Base-by-base conservation (phyloP, 306 rosid genomes). In the Prunus fruticosa region DNA sequence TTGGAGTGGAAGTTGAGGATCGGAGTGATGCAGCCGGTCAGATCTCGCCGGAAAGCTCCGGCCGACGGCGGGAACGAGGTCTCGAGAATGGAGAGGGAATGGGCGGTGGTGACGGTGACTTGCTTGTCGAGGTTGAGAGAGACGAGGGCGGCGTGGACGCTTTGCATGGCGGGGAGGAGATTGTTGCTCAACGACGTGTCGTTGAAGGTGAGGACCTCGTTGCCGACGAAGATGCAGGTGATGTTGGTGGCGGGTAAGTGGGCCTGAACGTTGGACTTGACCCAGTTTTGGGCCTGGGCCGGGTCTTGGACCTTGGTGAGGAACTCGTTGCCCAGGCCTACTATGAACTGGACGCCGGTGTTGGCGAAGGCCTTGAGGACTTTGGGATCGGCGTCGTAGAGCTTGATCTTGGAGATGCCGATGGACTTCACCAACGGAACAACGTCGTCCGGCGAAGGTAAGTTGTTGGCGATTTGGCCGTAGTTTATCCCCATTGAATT, bases 381-480 rank as follows among this genome's bases (percentile, higher is more conserved):
- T 1, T 82, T 76, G 0, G 96, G 90, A 76, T 93, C 92, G 19
- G 98, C 93, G 81, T 96, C 98, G 88, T 96, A 96, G 3, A 96
- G 97, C 79, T 96, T 96, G 62, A 96, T 87, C 49, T 88, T 96
- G 0, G 99, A 80, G n/a, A 88, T 96, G 4, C 99, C 99, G 63
- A 92, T 81, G 56, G 93, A 86, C 52, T 89, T 92, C 5, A 91
- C 90, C 8, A 96, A 71, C 6, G 91, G 82, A 49, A 88, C 85
- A 3, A 85, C 99, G 8, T 83, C 79, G 8, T 89, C 87, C 11
- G 96, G 93, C 0, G 87, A n/a, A 0, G 97, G 99, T 23, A 96
- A 84, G 68, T 96, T 96, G 93, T 91, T 89, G 1, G 91, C 98
- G 16, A 96, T 92, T 82, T 93, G 99, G 16, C 99, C 98, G 74